phyloP scores from a whole-genome alignment of 2,329 filamentous ascomycete species.

The Mariannaea sp. region DNA sequence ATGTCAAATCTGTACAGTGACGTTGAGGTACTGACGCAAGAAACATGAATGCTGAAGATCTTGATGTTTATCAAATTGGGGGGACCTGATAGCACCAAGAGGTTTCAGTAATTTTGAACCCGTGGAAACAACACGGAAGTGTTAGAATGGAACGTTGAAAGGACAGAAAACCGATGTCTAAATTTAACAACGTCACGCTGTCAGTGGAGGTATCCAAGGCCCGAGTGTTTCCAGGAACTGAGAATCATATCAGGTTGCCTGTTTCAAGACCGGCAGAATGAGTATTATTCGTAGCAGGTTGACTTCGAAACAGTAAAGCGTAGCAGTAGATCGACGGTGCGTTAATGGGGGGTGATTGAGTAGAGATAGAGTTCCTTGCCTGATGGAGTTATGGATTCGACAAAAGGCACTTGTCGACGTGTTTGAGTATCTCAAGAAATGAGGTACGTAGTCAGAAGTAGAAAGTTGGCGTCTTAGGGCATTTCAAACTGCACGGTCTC shows the following conservation, averaged over 20 bases:
- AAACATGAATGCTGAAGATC: background rate
- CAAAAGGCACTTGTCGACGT: slow-evolving; percentile 1
- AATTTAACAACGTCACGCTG: slow-evolving; percentile 19
- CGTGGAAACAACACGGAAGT: background rate
- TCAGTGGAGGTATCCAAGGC: slow-evolving; percentile 15
- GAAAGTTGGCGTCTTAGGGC: too few species aligned
- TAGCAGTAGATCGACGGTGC: slow-evolving; percentile 1
- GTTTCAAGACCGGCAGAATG: slow-evolving; percentile 11
- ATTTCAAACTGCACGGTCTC: slow-evolving; percentile 3
- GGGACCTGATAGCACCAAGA: background rate
- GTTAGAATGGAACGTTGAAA: background rate
- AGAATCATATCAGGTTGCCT: slow-evolving; percentile 2
- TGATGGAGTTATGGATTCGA: slow-evolving; percentile 1
- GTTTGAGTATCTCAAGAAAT: too few species aligned
- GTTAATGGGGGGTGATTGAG: slow-evolving; percentile 12
- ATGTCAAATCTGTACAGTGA: slow-evolving; percentile 12
- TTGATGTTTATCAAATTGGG: background rate
- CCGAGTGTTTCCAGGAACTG: slow-evolving; percentile 9
- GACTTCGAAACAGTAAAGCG: slow-evolving; percentile 1
- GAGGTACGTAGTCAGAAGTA: too few species aligned
- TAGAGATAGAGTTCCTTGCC: background rate
- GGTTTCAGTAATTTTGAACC: background rate
- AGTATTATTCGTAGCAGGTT: slow-evolving; percentile 3
- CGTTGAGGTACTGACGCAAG: background rate
- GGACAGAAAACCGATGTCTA: slow-evolving; percentile 15